Percentiles rank a stretch among this genome's conserved stretches.
These are phyloP conservation scores for Citrullus amarus DNA, from an alignment of 306 rosid species.

Conservation along the genomic window DNA sequence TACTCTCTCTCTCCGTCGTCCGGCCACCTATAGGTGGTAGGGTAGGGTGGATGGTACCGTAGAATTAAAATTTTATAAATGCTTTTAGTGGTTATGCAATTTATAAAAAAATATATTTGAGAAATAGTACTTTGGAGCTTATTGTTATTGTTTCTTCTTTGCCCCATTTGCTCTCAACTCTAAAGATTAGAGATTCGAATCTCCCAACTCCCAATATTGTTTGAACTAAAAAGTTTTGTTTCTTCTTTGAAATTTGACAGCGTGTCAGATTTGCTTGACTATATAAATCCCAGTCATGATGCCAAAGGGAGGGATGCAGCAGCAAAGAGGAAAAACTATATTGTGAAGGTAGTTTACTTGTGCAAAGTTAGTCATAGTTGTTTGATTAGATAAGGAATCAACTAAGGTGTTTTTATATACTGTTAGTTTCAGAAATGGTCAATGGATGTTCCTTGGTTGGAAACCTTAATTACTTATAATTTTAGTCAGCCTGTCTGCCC, in stretches of 20 bases:
- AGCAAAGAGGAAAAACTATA: constrained; percentile 61
- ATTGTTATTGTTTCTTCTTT: neutral
- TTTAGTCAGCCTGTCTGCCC: neutral
- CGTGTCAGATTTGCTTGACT: constrained; percentile 96
- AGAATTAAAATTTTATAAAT: too few species aligned
- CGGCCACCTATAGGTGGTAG: too few species aligned
- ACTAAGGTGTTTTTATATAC: neutral
- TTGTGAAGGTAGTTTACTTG: constrained; percentile 35
- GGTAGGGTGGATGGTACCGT: too few species aligned
- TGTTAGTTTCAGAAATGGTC: neutral
- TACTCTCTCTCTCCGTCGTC: neutral
- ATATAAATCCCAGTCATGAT: constrained; percentile 73
- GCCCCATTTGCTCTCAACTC: too few species aligned
- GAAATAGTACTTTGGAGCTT: neutral
- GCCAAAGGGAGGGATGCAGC: constrained; percentile 62
- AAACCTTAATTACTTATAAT: neutral
- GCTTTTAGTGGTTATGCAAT: neutral
- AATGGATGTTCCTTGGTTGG: neutral
- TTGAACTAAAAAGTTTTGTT: neutral
- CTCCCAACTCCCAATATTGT: neutral
- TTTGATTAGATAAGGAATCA: neutral
- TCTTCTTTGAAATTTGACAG: constrained; percentile 31
- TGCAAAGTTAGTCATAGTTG: neutral
- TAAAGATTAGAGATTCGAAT: neutral
- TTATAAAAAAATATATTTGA: neutral